Evolutionary conservation across 1,284 basidiomycete genomes (phyloP).

Genomic region (Austropuccinia psidii): DNA sequence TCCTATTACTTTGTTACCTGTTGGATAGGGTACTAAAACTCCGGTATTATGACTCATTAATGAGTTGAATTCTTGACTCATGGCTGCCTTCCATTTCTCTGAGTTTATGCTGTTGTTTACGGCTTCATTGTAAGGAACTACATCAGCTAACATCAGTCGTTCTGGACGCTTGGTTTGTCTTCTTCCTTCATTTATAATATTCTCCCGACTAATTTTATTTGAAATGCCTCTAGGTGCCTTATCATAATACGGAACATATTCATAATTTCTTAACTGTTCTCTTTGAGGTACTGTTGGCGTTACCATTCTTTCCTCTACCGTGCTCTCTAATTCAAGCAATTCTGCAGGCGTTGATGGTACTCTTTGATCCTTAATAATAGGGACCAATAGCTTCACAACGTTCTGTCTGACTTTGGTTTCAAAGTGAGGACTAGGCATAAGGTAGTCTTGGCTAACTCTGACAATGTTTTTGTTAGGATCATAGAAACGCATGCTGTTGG

Average conservation of each 20-base stretch:
- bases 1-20: not conserved
- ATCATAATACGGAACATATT: too few species aligned
- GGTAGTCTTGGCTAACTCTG: conserved; percentile 1
- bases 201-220: too few species aligned
- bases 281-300: too few species aligned
- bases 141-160: not conserved
- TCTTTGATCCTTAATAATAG: too few species aligned
- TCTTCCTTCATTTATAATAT: too few species aligned
- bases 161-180: too few species aligned
- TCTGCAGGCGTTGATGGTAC: too few species aligned
- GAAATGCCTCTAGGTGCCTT: too few species aligned
- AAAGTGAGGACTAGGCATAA: not conserved
- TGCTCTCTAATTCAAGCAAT: too few species aligned
- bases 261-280: too few species aligned
- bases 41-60: not conserved
- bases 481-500: conserved; percentile 6
- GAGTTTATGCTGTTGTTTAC: not conserved
- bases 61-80: not conserved
- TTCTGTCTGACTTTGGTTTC: not conserved
- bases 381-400: too few species aligned
- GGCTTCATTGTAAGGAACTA: not conserved
- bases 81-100: not conserved
- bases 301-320: too few species aligned
- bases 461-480: not conserved
- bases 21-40: not conserved